Evolutionary conservation across 2,329 filamentous ascomycete species (phyloP).

Genomic region (Fusarium pseudoanthophilum): DNA sequence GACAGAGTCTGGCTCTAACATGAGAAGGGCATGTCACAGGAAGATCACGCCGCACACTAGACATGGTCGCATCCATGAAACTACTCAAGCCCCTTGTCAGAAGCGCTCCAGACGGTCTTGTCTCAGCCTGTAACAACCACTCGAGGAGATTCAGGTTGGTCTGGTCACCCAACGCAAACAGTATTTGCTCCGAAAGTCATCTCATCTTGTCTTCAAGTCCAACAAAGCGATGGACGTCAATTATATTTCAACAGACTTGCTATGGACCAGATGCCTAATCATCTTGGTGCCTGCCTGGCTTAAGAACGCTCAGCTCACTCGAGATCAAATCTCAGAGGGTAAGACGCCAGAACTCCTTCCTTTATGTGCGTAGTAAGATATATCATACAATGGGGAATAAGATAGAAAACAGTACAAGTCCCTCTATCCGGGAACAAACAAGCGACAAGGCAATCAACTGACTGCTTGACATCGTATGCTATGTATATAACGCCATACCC

Average conservation of each 20-base stretch:
- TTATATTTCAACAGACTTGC: slow-evolving; percentile 28
- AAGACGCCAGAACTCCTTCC: slow-evolving; percentile 26
- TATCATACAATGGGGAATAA: slow-evolving; percentile 32
- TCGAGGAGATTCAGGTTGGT: neutral
- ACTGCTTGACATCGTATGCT: slow-evolving; percentile 29
- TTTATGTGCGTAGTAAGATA: slow-evolving; percentile 29
- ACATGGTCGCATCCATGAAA: slow-evolving; percentile 5
- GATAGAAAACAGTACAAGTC: slow-evolving; percentile 14
- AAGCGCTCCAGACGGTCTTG: neutral
- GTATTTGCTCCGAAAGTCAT: neutral
- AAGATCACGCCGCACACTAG: slow-evolving; percentile 4
- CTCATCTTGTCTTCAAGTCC: slow-evolving; percentile 15
- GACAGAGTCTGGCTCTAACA: neutral
- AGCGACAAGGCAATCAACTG: slow-evolving; percentile 7
- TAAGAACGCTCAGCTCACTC: slow-evolving; percentile 20
- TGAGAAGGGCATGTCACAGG: neutral
- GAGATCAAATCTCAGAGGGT: slow-evolving; percentile 2
- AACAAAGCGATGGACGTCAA: slow-evolving; percentile 11
- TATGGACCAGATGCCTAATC: slow-evolving; percentile 24
- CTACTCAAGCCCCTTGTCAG: neutral
- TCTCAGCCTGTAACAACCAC: slow-evolving; percentile 4
- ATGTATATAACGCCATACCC: slow-evolving; percentile 20
- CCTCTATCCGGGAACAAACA: slow-evolving; percentile 17
- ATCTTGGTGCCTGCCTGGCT: slow-evolving; percentile 13
- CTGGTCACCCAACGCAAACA: neutral